Conservation (phyloP, 495 filamentous ascomycete genomes). For the Xylaria grammica region DNA sequence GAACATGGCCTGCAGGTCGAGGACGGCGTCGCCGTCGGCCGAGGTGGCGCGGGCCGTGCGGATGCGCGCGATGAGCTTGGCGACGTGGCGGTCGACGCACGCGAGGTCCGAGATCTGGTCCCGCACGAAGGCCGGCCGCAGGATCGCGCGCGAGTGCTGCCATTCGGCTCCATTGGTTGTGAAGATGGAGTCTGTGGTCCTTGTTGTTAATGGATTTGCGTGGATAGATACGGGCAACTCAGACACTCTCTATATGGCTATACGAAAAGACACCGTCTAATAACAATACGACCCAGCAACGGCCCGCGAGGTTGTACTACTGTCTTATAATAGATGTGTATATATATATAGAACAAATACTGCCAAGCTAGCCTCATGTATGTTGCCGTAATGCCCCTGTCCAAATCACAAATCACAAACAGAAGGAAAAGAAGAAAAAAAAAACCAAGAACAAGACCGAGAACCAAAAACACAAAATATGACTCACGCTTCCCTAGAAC, state of each 20-base stretch:
- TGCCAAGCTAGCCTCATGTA: no score
- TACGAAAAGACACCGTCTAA: no score
- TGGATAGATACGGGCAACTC: background rate
- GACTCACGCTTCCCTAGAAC: conserved; percentile 40
- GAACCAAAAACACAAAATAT: background rate
- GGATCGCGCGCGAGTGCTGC: conserved; percentile 55
- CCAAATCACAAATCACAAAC: background rate
- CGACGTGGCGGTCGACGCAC: conserved; percentile 63
- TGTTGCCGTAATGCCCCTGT: no score
- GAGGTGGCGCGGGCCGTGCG: conserved; percentile 33
- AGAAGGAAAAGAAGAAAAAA: background rate
- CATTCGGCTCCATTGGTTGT: conserved; percentile 71
- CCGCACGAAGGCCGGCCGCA: conserved; percentile 54
- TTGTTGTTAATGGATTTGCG: background rate
- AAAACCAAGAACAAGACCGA: background rate
- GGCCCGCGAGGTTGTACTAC: no score
- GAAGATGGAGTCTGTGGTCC: conserved; percentile 66
- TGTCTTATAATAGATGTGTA: no score
- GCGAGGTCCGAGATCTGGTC: conserved; percentile 57
- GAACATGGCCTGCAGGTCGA: conserved; percentile 67
- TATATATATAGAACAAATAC: no score
- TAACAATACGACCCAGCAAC: no score
- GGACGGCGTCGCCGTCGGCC: conserved; percentile 42
- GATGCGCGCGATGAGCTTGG: conserved; percentile 55
- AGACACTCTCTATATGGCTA: background rate